Percentiles rank a stretch among this genome's conserved stretches.
Evolutionary conservation across 768 basidiomycete genomes (phyloP).

Genomic region (Leccinum variicolor): DNA sequence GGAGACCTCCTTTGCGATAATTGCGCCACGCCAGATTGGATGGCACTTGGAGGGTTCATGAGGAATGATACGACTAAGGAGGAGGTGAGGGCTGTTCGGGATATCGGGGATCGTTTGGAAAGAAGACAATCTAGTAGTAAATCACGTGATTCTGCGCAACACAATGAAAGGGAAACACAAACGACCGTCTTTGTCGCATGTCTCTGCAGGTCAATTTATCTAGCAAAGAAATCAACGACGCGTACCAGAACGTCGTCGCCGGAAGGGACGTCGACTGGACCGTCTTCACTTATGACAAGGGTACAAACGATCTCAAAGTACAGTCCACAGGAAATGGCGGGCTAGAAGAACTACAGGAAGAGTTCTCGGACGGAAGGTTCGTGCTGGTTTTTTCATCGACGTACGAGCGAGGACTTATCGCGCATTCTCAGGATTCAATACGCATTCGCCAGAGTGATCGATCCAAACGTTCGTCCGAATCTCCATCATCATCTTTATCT

Average conservation of each 20-base stretch:
- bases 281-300: slow-evolving; percentile 76
- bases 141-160: slow-evolving; percentile 15
- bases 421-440: slow-evolving; percentile 75
- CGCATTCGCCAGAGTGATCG: slow-evolving; percentile 81
- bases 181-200: slow-evolving; percentile 49
- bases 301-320: slow-evolving; percentile 83
- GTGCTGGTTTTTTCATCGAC: slow-evolving; percentile 19
- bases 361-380: slow-evolving; percentile 91
- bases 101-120: slow-evolving; percentile 57
- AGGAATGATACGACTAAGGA: slow-evolving; percentile 52
- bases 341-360: slow-evolving; percentile 87
- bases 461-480: slow-evolving; percentile 64
- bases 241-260: slow-evolving; percentile 74
- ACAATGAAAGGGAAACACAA: too few species aligned
- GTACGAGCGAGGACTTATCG: slow-evolving; percentile 3
- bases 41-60: slow-evolving; percentile 64
- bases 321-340: slow-evolving; percentile 85
- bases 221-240: slow-evolving; percentile 63
- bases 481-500: neutral
- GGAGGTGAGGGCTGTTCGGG: slow-evolving; percentile 51
- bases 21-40: slow-evolving; percentile 58
- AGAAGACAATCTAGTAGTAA: slow-evolving; percentile 22
- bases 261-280: slow-evolving; percentile 70
- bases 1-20: slow-evolving; percentile 59
- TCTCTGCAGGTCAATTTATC: slow-evolving; percentile 80